Evolutionary conservation across 116 monocot genomes (phyloP), one percentile per base, ranked within the genome.

Genomic region (Iris pallida): DNA sequence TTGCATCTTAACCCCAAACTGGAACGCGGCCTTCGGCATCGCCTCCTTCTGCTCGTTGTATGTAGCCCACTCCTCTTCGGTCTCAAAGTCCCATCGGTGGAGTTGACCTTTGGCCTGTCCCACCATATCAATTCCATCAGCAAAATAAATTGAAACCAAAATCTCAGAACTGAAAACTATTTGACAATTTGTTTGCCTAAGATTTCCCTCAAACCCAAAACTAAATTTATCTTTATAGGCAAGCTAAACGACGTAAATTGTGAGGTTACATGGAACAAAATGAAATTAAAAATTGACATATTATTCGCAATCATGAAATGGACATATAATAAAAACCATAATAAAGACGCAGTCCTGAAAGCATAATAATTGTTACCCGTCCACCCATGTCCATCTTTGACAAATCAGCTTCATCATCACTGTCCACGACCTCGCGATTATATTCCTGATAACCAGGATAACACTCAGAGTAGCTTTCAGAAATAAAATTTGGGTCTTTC

Each of bases 341-440:
- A 42, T 8, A 75, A 71, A 66, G 56, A 66, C 59, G 7, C 5
- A 5, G 68, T 62, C 40, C 45, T 48, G 7, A n/a, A 74, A 44
- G 41, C 12, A 57, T 12, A 8, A 41, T 4, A 65, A 45, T 41
- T 41, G 77, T 86, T 82, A 98, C 98, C 77, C 98, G 88, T 20
- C 90, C 93, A 73, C 98, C 98, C 90, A 93, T 99, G 66, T 99
- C 98, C 98, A 99, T 99, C 71, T 99, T 99, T 51, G 93, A 84
- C 69, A 99, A 75, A 74, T 99, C 98, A 52, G 60, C 98, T 76
- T 99, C 98, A 65, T 93, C 98, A 53, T 99, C 98, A 55, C 93
- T 93, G 49, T 86, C 93, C 45, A 90, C 86, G 52, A 99, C 67
- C 79, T 99, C 98, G 59, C 86, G 83, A 53, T 99, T 90, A 60